A percentile compares a stretch with the other conserved stretches of the same genome.
Conservation (phyloP, 2,329 filamentous ascomycete genomes). For the Colletotrichum spinosum region DNA sequence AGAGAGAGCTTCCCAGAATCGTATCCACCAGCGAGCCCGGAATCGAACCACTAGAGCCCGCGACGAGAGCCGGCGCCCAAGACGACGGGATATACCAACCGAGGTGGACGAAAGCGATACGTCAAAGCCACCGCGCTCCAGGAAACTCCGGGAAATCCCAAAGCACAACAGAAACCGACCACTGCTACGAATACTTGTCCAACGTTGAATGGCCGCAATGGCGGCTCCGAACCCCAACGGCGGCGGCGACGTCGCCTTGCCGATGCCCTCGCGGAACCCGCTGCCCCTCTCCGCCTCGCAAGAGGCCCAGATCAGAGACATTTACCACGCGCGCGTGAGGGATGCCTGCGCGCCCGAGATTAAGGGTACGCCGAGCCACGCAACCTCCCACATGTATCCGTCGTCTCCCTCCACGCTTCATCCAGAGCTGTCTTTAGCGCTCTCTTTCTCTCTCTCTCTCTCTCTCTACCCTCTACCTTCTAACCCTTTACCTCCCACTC, state of each 20-base stretch:
- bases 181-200: neutral
- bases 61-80: too few relatives aligned
- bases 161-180: constrained; percentile 1
- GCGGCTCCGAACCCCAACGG: constrained; percentile 49
- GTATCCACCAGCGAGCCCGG: too few relatives aligned
- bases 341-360: constrained; percentile 81
- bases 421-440: neutral
- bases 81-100: too few relatives aligned
- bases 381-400: constrained; percentile 2
- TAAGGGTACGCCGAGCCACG: constrained; percentile 65
- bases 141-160: neutral
- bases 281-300: constrained; percentile 85
- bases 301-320: constrained; percentile 82
- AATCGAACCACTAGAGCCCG: too few relatives aligned
- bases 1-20: too few relatives aligned
- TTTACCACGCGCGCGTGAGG: constrained; percentile 85
- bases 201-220: constrained; percentile 52
- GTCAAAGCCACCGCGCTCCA: neutral
- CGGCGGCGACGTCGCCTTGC: constrained; percentile 41
- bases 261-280: constrained; percentile 77
- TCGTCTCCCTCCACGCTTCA: neutral
- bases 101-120: too few relatives aligned
- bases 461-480: neutral
- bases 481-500: neutral
- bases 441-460: neutral